A percentile compares a stretch with the other conserved stretches of the same genome.
Conservation (phyloP, 1,139 yeast species). For the Debaryomyces psychrophilus region DNA sequence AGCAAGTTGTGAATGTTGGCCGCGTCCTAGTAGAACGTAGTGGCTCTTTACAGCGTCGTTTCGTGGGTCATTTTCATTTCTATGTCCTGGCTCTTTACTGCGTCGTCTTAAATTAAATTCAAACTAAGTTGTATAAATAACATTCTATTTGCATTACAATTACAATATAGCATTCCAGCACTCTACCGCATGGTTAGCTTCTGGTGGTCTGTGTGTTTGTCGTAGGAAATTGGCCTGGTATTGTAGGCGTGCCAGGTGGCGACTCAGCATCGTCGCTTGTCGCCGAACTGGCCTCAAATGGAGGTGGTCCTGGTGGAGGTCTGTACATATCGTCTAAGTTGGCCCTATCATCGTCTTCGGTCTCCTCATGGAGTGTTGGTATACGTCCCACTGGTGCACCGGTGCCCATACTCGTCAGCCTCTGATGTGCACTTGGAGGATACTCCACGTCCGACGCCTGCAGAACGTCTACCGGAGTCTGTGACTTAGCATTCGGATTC, state of each 20-base stretch:
- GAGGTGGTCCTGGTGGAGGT: slow-evolving; percentile 12
- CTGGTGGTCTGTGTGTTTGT: not conserved
- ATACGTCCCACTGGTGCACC: slow-evolving; percentile 17
- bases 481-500: slow-evolving; percentile 33
- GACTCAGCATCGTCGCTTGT: not conserved
- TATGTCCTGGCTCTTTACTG: no score
- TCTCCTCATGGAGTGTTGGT: slow-evolving; percentile 13
- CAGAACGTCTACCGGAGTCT: slow-evolving; percentile 15
- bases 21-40: no score
- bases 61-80: no score
- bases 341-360: slow-evolving; percentile 11
- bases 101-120: not conserved
- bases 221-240: slow-evolving; percentile 5
- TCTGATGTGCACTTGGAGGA: slow-evolving; percentile 24
- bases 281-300: not conserved
- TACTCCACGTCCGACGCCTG: slow-evolving; percentile 18
- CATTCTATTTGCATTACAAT: not conserved
- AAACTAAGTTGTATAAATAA: not conserved
- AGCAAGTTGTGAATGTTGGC: no score
- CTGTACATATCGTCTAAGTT: slow-evolving; percentile 15
- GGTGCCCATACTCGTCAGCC: slow-evolving; percentile 19
- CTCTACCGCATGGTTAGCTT: not conserved
- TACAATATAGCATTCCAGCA: slow-evolving; percentile 1
- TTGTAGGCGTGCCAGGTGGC: not conserved
- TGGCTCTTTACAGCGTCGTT: no score